Evolutionary conservation across 78 protist genomes (phyloP), one percentile per base, ranked within the genome.

Genomic region (Protostelium mycophagum): DNA sequence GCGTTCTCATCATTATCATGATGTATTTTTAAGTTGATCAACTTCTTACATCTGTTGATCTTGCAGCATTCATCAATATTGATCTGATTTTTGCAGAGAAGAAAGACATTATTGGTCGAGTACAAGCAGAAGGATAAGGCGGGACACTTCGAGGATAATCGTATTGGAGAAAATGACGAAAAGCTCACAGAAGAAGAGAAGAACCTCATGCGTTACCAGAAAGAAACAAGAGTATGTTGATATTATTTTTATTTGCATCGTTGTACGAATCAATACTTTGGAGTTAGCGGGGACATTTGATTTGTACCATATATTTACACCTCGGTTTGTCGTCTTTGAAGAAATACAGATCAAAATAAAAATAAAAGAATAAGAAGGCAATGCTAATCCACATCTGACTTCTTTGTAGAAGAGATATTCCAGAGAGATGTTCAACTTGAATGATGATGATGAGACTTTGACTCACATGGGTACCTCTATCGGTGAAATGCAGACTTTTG

Each of bases 131-230:
- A 63, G 10, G 86, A 87, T 9, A 93, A 93, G 85, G 28, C 73
- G 16, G 90, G 89, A 87, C 37, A 83, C 85, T 93, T 93, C 28
- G 28, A 84, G 1, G 95, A 93, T 88, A 35, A 73, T 28, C 83
- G 95, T 38, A n/a, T 84, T 85, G 95, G 89, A 51, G 95, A 93
- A 73, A 87, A 83, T 63, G 87, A 93, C 37, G 5, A 83, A 31
- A 37, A 39, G 28, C 85, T 93, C 91, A 63, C 95, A 5, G 90
- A 93, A 38, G 95, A 93, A 28, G 95, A 93, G 37, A 90, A 88
- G 87, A 63, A 89, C 88, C 84, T 92, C 31, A 88, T 84, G 25
- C 36, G 94, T 39, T 92, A 85, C 35, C 94, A 92, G 90, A 92
- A 87, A 86, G 94, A 92, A 37, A 92, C 87, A 36, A 84, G 89